Conservation (phyloP, 1,139 yeast genomes). For the Candida anutae region DNA sequence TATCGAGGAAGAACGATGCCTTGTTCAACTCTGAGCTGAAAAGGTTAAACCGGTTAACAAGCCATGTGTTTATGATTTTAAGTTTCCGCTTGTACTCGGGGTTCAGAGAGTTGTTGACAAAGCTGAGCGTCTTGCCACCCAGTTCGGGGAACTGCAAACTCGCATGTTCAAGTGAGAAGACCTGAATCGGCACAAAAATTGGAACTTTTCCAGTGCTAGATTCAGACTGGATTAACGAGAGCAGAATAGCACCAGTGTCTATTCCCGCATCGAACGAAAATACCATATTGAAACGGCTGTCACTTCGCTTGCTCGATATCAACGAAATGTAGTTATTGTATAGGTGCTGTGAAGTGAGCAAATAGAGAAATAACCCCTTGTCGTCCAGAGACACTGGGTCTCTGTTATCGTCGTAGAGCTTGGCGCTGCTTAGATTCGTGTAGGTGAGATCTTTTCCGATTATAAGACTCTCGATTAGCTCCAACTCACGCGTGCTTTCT, state of each 20-base stretch:
- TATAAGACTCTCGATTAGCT: constrained; percentile 58
- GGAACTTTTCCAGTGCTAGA: constrained; percentile 17
- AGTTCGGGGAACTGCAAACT: constrained; percentile 21
- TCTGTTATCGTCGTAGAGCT: constrained; percentile 40
- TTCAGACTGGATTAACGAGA: constrained; percentile 25
- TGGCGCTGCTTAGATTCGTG: constrained; percentile 53
- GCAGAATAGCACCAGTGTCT: constrained; percentile 34
- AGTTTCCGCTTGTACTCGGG: constrained; percentile 26
- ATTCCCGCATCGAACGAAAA: constrained; percentile 53
- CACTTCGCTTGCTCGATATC: constrained; percentile 14
- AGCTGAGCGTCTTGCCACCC: constrained; percentile 8
- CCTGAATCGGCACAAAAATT: constrained; percentile 30
- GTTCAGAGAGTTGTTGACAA: constrained; percentile 12
- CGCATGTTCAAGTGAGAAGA: constrained; percentile 32
- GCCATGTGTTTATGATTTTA: constrained; percentile 22
- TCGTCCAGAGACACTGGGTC: constrained; percentile 3
- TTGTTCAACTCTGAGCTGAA: constrained; percentile 7
- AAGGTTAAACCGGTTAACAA: constrained; percentile 21
- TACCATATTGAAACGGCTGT: constrained; percentile 34
- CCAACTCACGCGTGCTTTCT: constrained; percentile 57
- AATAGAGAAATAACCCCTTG: constrained; percentile 15
- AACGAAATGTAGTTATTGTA: constrained; percentile 25
- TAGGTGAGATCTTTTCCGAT: constrained; percentile 54
- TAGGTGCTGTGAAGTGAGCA: constrained; percentile 33
- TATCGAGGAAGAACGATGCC: constrained; percentile 15